Percentiles rank a stretch among this genome's conserved stretches.
Conservation (phyloP, 768 basidiomycete species). For the Phallus indusiatus region DNA sequence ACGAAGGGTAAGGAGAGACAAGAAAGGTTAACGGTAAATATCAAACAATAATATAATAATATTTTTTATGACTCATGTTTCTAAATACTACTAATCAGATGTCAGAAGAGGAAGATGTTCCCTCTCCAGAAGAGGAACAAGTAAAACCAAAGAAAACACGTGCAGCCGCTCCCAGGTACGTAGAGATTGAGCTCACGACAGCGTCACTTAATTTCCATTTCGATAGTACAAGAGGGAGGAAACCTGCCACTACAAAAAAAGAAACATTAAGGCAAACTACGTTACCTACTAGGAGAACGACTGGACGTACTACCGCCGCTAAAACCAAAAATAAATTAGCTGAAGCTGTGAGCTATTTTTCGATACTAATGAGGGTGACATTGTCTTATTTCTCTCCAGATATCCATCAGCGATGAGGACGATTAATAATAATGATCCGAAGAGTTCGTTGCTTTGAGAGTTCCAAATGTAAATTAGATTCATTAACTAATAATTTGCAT, state of each 20-base stretch:
- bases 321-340: constrained; percentile 58
- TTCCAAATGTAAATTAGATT: too few relatives aligned
- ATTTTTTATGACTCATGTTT: background rate
- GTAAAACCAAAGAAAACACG: background rate
- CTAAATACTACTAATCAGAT: background rate
- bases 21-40: background rate
- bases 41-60: background rate
- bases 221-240: background rate
- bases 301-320: constrained; percentile 57
- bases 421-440: background rate
- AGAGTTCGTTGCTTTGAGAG: too few relatives aligned
- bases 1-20: constrained; percentile 32
- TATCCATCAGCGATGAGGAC: background rate
- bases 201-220: background rate
- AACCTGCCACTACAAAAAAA: background rate
- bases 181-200: background rate
- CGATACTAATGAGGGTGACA: too few relatives aligned
- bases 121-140: background rate
- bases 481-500: too few relatives aligned
- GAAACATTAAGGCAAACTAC: constrained; percentile 37
- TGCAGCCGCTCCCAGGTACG: background rate
- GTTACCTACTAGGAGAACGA: constrained; percentile 48
- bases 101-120: background rate
- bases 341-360: constrained; percentile 24
- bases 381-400: background rate